Base-by-base conservation (phyloP, 2,329 filamentous ascomycete species). In the Lojkania enalia region DNA sequence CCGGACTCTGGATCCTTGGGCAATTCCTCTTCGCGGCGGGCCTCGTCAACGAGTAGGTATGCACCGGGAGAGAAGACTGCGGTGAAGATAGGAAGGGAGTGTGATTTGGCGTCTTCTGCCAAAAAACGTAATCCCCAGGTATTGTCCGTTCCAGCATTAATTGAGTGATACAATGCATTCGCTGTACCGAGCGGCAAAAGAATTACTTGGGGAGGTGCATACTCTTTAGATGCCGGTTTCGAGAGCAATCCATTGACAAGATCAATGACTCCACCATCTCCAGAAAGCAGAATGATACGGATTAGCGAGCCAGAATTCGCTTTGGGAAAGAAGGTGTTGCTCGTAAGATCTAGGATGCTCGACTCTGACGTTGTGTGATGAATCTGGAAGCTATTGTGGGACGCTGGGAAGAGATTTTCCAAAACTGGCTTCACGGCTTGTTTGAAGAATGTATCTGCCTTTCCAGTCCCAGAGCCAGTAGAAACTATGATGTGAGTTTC, bases 241-340 rank as follows among this genome's bases (percentile, higher is more conserved):
- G 60, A 52, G 3, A 74, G 60, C 0, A 86, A 75, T 2, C 80
- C 81, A 62, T 96, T 95, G 47, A 96, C 75, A 1, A 94, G 74
- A 57, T 97, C 92, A 14, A 90, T 80, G 2, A 95, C 70, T 4
- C 90, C 92, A 12, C 92, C 92, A 66, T 97, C 92, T 5, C 92
- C 92, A 37, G 87, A 92, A 4, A 96, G 77, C 11, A 97, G 78
- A 20, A 96, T 71, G 19, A 96, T 77, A 0, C 84, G 60, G 2
- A 68, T 46, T 0, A 30, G 20, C 2, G 29, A 48, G 5, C 64
- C 64, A 84, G 61, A 42, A 44, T 74, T 75, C 12, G 82, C 82
- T 27, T 64, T 62, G 2, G 74, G 71, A 11, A 81, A 68, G 49
- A 85, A 71, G 16, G 67, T 59, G 29, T 63, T 55, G 39, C 60